Conservation (phyloP, 331 rosid species). For the Quercus phellos region DNA sequence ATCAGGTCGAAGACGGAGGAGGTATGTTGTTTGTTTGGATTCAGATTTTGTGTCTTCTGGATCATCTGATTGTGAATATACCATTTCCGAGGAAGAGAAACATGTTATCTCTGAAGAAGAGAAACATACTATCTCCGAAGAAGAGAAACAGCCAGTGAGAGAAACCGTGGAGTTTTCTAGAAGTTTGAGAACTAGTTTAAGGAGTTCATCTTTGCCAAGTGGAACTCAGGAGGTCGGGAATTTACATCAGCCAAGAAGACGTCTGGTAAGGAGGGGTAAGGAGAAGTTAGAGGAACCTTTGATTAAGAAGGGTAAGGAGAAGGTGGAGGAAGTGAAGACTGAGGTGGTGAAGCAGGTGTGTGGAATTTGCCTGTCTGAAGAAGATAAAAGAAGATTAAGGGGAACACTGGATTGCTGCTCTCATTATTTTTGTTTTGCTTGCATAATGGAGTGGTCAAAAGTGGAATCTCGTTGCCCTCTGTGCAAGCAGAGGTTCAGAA, state of each 20-base stretch:
- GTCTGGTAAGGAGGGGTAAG: conserved; percentile 72
- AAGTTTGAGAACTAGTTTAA: conserved; percentile 36
- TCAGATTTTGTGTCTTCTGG: conserved; percentile 53
- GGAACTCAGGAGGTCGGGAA: conserved; percentile 33
- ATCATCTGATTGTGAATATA: conserved; percentile 63
- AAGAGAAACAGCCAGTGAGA: conserved; percentile 92
- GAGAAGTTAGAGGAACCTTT: conserved; percentile 80
- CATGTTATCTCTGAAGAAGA: conserved; percentile 53
- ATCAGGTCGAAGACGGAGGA: conserved; percentile 30
- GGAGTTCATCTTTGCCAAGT: conserved; percentile 40
- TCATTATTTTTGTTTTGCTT: conserved; percentile 85
- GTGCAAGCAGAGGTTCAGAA: conserved; percentile 94
- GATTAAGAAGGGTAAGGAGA: conserved; percentile 87
- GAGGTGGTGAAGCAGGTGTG: conserved; percentile 75
- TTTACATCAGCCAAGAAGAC: conserved; percentile 44
- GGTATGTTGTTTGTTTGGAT: conserved; percentile 25
- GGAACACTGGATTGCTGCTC: conserved; percentile 88
- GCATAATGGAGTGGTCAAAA: conserved; percentile 98
- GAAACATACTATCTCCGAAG: conserved; percentile 73
- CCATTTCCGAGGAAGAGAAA: conserved; percentile 44
- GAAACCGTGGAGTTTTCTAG: conserved; percentile 71
- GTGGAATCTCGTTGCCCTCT: conserved; percentile 98
- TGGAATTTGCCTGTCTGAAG: conserved; percentile 92
- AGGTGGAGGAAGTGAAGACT: conserved; percentile 57
- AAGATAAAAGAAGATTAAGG: conserved; percentile 80